Conservation (phyloP, 129 eudicot genomes). For the Arctium lappa region DNA sequence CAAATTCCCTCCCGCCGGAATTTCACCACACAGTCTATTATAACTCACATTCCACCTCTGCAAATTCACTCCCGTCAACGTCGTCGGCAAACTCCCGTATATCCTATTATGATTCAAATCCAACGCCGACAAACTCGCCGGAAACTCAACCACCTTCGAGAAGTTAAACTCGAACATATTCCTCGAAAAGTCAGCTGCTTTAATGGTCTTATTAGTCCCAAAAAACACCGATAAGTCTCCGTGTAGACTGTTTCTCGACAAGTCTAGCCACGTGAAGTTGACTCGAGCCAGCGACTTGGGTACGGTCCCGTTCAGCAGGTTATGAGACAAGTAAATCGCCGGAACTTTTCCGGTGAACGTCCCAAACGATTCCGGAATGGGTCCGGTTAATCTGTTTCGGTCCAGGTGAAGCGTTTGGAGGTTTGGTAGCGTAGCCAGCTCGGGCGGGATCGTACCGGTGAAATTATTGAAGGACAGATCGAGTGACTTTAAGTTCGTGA, state of each 20-base stretch:
- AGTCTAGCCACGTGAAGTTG: slow-evolving; percentile 35
- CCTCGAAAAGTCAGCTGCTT: slow-evolving; percentile 31
- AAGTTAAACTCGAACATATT: slow-evolving; percentile 48
- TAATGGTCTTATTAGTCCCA: slow-evolving; percentile 43
- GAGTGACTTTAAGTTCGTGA: slow-evolving; percentile 33
- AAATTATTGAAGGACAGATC: slow-evolving; percentile 43
- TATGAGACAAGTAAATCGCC: slow-evolving; percentile 38
- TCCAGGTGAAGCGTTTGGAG: slow-evolving; percentile 37
- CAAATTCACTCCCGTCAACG: slow-evolving; percentile 21
- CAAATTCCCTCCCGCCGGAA: slow-evolving; percentile 36
- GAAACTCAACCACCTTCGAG: slow-evolving; percentile 29
- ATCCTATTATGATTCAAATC: slow-evolving; percentile 55
- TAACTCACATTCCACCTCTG: slow-evolving; percentile 38
- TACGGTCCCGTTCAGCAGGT: slow-evolving; percentile 40
- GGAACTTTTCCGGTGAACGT: slow-evolving; percentile 25
- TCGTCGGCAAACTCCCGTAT: slow-evolving; percentile 43
- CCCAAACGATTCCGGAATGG: slow-evolving; percentile 50
- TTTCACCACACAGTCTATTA: slow-evolving; percentile 48
- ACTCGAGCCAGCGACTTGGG: slow-evolving; percentile 39
- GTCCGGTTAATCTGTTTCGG: slow-evolving; percentile 46
- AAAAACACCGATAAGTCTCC: slow-evolving; percentile 56
- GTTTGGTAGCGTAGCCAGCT: slow-evolving; percentile 34
- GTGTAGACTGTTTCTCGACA: slow-evolving; percentile 38
- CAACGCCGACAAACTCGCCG: slow-evolving; percentile 29
- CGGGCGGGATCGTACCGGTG: slow-evolving; percentile 46